Base-by-base conservation (phyloP, 768 basidiomycete genomes). In the Hypholoma fasciculare region DNA sequence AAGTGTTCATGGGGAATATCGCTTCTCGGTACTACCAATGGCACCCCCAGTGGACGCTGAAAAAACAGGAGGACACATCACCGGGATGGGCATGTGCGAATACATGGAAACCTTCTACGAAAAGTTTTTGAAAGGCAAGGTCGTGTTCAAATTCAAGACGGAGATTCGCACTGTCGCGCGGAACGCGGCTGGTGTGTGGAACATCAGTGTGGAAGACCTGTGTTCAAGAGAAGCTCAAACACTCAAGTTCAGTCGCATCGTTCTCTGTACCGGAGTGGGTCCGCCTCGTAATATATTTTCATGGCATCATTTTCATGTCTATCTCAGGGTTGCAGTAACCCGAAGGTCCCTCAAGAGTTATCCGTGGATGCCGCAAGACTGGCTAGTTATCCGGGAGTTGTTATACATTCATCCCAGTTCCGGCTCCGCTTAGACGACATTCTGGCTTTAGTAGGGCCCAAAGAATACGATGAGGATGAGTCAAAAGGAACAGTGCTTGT, bases 1-100 rank as follows among this genome's bases (percentile, higher is more conserved):
- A 54, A 88, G 87, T 62, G 84, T 89, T 1, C 79, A 86, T 63
- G 86, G 85, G 2, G 85, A 89, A 61, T 87, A 80, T 58, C 65
- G 76, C 12, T 87, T 88, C 69, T 86, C 86, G 7, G 63, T 80
- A 0, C 59, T 86, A 38, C 65, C 74, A 2, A 87, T 87, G 87
- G 78, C 78, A 0, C 67, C 70, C 4, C 82, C 81, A 8, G 37
- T 63, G 3, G 61, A 72, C n/a, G 58, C 70, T 9, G 58, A 48
- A 7, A 58, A 68, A 43, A 77, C 71, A 1, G 80, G 78, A 0
- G 80, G 79, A 4, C 78, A 82, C 1, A 74, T 87, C 11, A 71
- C 74, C 16, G 87, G 86, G 4, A 69, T 79, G 7, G 83, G 83
- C 62, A 74, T 88, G 75, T 72, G 73, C 4, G 63, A 63, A 3